Conservation (phyloP, 2,329 filamentous ascomycete genomes). For the Exophiala viscosa region DNA sequence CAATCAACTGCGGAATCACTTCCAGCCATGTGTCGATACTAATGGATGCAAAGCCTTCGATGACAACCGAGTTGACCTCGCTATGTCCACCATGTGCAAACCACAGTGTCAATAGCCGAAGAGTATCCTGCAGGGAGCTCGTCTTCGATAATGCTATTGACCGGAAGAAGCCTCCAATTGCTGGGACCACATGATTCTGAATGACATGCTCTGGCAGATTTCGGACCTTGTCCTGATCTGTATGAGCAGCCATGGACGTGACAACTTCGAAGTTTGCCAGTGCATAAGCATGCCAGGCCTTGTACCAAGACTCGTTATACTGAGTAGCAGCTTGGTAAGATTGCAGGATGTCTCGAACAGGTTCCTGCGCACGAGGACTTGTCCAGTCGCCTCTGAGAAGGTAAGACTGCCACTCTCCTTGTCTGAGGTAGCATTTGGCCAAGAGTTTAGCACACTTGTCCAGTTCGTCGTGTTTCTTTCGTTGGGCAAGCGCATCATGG, state of each 20-base stretch:
- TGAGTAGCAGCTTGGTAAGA: slow-evolving; percentile 89
- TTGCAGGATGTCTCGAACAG: slow-evolving; percentile 82
- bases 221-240: slow-evolving; percentile 52
- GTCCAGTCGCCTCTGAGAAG: slow-evolving; percentile 87
- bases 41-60: slow-evolving; percentile 84
- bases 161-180: slow-evolving; percentile 93
- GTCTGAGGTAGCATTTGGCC: slow-evolving; percentile 91
- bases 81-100: slow-evolving; percentile 85
- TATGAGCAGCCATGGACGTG: slow-evolving; percentile 68
- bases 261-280: slow-evolving; percentile 98
- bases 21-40: slow-evolving; percentile 98
- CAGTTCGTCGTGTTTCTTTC: slow-evolving; percentile 46
- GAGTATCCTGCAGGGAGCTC: slow-evolving; percentile 91
- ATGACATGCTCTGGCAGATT: slow-evolving; percentile 51
- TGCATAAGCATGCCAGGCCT: slow-evolving; percentile 99
- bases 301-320: slow-evolving; percentile 95
- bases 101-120: slow-evolving; percentile 90
- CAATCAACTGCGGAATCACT: slow-evolving; percentile 95
- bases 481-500: slow-evolving; percentile 37
- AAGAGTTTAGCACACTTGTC: slow-evolving; percentile 66
- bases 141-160: slow-evolving; percentile 89
- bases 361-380: slow-evolving; percentile 76
- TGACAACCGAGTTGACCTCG: slow-evolving; percentile 84
- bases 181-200: slow-evolving; percentile 81
- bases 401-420: slow-evolving; percentile 91